Percentiles rank a stretch among this genome's conserved stretches.
These are phyloP conservation scores for Trichoderma koningii DNA, from an alignment of 2,329 filamentous ascomycete species.

Conservation along the genomic window DNA sequence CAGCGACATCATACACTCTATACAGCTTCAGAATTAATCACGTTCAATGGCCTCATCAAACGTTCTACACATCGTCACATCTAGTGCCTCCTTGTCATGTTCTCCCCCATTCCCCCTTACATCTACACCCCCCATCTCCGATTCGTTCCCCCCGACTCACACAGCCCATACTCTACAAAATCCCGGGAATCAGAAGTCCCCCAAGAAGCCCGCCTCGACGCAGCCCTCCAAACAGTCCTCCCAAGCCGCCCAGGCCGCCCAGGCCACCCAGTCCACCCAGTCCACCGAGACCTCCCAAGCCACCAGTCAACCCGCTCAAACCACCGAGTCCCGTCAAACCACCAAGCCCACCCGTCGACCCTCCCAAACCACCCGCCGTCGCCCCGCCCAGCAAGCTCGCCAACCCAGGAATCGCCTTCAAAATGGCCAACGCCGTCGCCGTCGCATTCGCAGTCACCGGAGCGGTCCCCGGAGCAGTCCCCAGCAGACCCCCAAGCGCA, in stretches of 20 bases:
- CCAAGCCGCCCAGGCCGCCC: background rate
- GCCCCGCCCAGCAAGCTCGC: background rate
- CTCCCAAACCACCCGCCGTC: background rate
- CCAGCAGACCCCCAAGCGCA: background rate
- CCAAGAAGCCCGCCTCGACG: slow-evolving; percentile 7
- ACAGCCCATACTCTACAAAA: background rate
- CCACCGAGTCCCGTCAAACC: background rate
- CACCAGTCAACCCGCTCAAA: background rate
- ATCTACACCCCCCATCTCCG: too few relatives aligned
- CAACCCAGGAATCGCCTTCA: background rate
- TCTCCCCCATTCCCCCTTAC: too few relatives aligned
- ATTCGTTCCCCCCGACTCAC: too few relatives aligned
- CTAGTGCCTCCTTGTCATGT: too few relatives aligned
- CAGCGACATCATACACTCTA: too few relatives aligned
- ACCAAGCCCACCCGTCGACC: background rate
- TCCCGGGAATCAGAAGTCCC: slow-evolving; percentile 19
- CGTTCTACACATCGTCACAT: too few relatives aligned
- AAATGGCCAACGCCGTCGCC: background rate
- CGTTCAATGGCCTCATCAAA: too few relatives aligned
- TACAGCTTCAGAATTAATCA: too few relatives aligned
- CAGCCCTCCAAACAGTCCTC: background rate
- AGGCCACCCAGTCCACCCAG: background rate
- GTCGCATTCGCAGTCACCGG: background rate
- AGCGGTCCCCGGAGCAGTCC: background rate
- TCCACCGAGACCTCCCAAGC: background rate